Base-by-base conservation (phyloP, 1,284 basidiomycete species). In the Trametes versicolor region DNA sequence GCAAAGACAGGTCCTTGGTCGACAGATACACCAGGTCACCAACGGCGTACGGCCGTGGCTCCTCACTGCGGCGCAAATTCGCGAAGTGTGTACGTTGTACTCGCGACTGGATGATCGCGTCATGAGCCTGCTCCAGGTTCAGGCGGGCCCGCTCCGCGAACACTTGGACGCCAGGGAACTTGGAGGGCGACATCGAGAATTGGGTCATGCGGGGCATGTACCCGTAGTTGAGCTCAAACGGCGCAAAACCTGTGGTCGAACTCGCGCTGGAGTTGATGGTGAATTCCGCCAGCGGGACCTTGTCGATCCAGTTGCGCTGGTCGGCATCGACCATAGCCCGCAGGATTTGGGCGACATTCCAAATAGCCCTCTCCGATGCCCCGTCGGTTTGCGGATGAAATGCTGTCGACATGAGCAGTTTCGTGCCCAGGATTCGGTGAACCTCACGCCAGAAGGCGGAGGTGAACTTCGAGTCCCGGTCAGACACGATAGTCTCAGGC, bases 301-400 rank as follows among this genome's bases (percentile, higher is more conserved):
- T 13, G 2, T 17, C 15, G 6, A 17, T 17, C 41, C 41, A 43
- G 19, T 43, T 17, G 15, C 2, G 9, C 19, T 43, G 41, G 41
- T 43, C 41, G 4, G 13, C 4, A 2, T 17, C 15, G 13, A 43
- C 41, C 15, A 43, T 2, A 10, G 41, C 41, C 4, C 41, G 41
- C 15, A 43, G 17, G 17, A 43, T 43, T 17, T 43, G 41, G 15
- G 41, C 6, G 2, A 43, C 41, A 4, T 13, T 43, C 6, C 69
- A 62, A 10, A 73, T 76, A 0, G 68, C 67, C 0, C 73, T 62
- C 60, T 78, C 77, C 0, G 72, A 72, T 0, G 62, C 60, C 0
- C 78, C 73, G 58, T 78, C 77, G 1, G 74, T 81, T 54, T 81
- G 74, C 0, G 77, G 79, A 50, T 82, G 79, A 55, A 75, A 81